phyloP scores from a whole-genome alignment of 352 stramenopile species.

The Phytophthora cryptogea region DNA sequence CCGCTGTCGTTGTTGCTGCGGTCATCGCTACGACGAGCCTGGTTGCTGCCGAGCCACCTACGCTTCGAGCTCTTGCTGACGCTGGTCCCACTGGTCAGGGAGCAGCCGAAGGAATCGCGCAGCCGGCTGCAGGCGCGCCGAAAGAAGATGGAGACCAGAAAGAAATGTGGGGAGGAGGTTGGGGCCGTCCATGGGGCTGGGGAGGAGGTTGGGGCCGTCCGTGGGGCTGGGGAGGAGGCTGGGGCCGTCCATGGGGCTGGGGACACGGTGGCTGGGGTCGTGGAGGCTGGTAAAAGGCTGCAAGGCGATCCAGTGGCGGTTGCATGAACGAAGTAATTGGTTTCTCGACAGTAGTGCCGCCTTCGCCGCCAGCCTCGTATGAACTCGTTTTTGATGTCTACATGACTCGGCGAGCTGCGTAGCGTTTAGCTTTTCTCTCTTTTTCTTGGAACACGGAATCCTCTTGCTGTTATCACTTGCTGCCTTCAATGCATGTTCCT shows the following conservation, averaged over 20 bases:
- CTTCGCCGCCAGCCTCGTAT: background rate
- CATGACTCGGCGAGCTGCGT: conserved; percentile 3
- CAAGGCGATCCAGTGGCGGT: background rate
- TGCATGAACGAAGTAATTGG: background rate
- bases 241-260: conserved; percentile 15
- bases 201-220: conserved; percentile 7
- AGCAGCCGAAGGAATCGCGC: conserved; percentile 9
- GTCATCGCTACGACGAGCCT: conserved; percentile 19
- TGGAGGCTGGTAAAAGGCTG: conserved; percentile 12
- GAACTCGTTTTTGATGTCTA: conserved; percentile 7
- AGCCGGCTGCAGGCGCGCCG: conserved; percentile 3
- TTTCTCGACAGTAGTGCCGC: background rate
- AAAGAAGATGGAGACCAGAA: conserved; percentile 19
- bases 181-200: conserved; percentile 17
- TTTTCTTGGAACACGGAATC: conserved; percentile 9
- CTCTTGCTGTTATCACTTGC: conserved; percentile 4
- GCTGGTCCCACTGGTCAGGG: background rate
- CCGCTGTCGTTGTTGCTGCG: conserved; percentile 21
- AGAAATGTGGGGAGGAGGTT: conserved; percentile 13
- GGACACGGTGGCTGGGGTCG: background rate
- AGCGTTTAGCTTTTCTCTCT: conserved; percentile 8
- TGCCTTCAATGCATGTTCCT: no score
- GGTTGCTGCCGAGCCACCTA: conserved; percentile 15
- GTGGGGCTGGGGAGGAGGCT: conserved; percentile 7
- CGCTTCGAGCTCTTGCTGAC: conserved; percentile 29